Base-by-base conservation (phyloP, 2,329 filamentous ascomycete genomes). In the Botrytis fragariae region DNA sequence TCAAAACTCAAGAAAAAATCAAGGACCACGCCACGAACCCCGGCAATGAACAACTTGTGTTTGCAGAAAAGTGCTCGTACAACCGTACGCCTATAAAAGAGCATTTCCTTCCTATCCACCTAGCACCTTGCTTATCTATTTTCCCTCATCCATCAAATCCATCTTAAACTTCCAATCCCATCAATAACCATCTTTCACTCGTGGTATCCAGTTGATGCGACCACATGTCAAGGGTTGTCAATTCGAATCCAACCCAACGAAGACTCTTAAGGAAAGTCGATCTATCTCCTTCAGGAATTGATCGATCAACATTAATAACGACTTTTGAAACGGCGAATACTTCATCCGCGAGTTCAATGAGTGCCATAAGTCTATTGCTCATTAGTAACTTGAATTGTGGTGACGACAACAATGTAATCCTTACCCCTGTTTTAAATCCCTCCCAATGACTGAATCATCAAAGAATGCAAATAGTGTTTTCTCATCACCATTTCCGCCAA, bases 231-330 rank as follows among this genome's bases (percentile, higher is more conserved):
- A 98, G 86, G 37, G 93, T 95, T 68, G 90, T 90, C 77, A 95
- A 87, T 80, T 93, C 92, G 81, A 97, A 97, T 72, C 95, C 95
- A 76, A 97, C 95, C 95, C 95, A 98, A 81, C 94, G 93, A 69
- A 98, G 88, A 79, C 94, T 95, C 82, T 92, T 93, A 79, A 92
- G 89, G 77, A 95, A 85, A 74, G 90, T 86, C 77, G 91, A 89
- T 73, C 88, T 85, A 75, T 93, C 89, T 74, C 87, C 84, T 39
- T 86, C 83, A 57, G 89, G 86, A 75, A 91, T 89, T 63, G 86
- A 85, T 76, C 94, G 92, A 82, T 95, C 93, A 75, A 97, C 87
- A 83, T 93, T 95, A 79, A 94, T 89, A 76, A 97, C 89, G 75
- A 97, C 88, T 80, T 92, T 89, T 72, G 89, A 87, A 83, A 94